Percentiles rank a stretch among this genome's conserved stretches.
These are phyloP conservation scores for Prunus armeniaca DNA, from an alignment of 306 rosid species.

Conservation along the genomic window DNA sequence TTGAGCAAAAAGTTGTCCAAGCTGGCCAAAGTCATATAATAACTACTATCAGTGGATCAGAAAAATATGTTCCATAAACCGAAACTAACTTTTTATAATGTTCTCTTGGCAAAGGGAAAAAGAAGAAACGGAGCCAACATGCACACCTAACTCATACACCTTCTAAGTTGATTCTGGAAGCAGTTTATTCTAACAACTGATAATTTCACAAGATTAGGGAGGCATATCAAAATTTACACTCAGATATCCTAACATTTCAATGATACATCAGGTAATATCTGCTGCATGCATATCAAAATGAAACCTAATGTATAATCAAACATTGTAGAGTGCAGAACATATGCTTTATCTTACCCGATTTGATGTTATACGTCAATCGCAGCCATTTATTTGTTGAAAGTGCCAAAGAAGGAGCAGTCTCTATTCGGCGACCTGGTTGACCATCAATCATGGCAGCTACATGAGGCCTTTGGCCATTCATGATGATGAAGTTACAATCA, in stretches of 20 bases:
- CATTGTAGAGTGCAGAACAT: slow-evolving; percentile 6
- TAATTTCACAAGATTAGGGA: not conserved
- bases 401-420: slow-evolving; percentile 54
- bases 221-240: not conserved
- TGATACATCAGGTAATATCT: not conserved
- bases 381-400: slow-evolving; percentile 86
- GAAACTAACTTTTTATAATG: not conserved
- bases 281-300: slow-evolving; percentile 9
- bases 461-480: slow-evolving; percentile 53
- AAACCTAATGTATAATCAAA: slow-evolving; percentile 6
- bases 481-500: slow-evolving; percentile 66
- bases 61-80: not conserved
- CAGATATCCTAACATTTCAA: not conserved
- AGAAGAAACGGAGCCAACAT: not conserved
- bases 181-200: not conserved
- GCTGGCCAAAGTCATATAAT: not conserved
- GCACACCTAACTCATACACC: not conserved
- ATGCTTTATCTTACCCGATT: slow-evolving; percentile 55
- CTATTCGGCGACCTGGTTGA: slow-evolving; percentile 47
- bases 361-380: slow-evolving; percentile 71
- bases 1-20: not conserved
- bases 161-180: not conserved
- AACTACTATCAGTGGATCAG: not conserved
- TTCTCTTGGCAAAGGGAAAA: not conserved
- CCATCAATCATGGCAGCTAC: slow-evolving; percentile 35